Base-by-base conservation (phyloP, 148 eudicot species). In the Amaranthus palmeri region DNA sequence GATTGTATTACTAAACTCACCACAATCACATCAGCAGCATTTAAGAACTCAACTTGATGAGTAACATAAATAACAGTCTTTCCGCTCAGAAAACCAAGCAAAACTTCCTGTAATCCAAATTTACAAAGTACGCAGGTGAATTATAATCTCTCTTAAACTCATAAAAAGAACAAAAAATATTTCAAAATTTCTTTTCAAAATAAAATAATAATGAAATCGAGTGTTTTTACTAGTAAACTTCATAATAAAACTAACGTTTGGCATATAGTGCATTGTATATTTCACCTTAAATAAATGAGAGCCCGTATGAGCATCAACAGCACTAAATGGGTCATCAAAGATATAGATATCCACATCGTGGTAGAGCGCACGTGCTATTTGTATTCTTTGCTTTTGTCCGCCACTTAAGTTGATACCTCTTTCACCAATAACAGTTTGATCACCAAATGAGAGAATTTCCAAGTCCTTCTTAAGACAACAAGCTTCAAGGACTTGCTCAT, bases 381-480 rank as follows among this genome's bases (percentile, higher is more conserved):
- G 76, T 73, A 73, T 73, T 64, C 76, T 53, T 42, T 73, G 76
- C 69, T 73, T 73, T 46, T 73, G 70, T 72, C 86, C 84, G 7
- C 86, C 86, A 67, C 84, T 81, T 70, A 83, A 61, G 67, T 84
- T 84, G 42, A 84, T 84, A 50, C 87, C 87, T 50, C 87, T 84
- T 66, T 85, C 85, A 13, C 85, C 88, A 36, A 85, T 82, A 56
- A 85, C 72, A 15, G 85, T 85, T 60, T 82, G 80, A 80, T 85
- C 88, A 10, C 87, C 88, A 68, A 77, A 85, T 13, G 85, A 70
- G 48, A 85, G 82, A 61, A 82, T 71, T 65, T 80, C 80, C 57
- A 85, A 45, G 76, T 85, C 88, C 45, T 77, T 78, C 54, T 80
- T 85, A 56, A 85, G 64, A 25, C 78, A 80, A 65, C 88, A 85